A percentile compares a stretch with the other conserved stretches of the same genome.
Evolutionary conservation across 106 monocot genomes (phyloP).

Genomic region (Narthecium ossifragum): DNA sequence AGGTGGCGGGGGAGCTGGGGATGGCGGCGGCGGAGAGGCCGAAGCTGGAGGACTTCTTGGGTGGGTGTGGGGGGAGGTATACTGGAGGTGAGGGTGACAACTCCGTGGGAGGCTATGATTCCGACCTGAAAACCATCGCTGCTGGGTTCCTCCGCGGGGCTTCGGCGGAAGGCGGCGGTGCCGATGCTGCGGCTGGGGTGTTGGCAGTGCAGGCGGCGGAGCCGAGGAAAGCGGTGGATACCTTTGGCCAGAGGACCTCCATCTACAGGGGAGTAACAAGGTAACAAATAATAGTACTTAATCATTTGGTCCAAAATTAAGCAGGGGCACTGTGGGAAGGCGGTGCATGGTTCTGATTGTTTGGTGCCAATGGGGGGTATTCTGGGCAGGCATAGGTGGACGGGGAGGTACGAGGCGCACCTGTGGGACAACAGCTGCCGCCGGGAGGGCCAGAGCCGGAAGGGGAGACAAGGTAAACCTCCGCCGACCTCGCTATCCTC

Average conservation of each 20-base stretch:
- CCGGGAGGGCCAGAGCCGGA: constrained; percentile 92
- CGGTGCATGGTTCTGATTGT: too few relatives aligned
- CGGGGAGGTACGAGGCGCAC: constrained; percentile 95
- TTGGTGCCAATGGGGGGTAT: background rate
- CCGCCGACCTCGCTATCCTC: background rate
- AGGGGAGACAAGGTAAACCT: constrained; percentile 77
- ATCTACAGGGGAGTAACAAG: constrained; percentile 73
- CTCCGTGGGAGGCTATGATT: constrained; percentile 8
- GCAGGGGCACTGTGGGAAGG: too few relatives aligned
- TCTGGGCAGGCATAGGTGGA: constrained; percentile 84
- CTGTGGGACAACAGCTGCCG: constrained; percentile 98
- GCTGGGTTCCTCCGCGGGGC: constrained; percentile 42
- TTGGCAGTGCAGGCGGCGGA: constrained; percentile 6
- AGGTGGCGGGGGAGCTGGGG: constrained; percentile 11
- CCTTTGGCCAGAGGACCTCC: constrained; percentile 63
- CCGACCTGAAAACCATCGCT: constrained; percentile 61
- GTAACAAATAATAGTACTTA: constrained; percentile 13
- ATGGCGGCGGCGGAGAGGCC: constrained; percentile 17
- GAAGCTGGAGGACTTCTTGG: constrained; percentile 48
- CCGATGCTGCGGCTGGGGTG: constrained; percentile 5
- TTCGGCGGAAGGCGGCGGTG: constrained; percentile 12
- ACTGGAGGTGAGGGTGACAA: background rate
- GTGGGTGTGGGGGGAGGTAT: constrained; percentile 7
- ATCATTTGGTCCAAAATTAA: too few relatives aligned
- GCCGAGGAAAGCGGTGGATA: constrained; percentile 38